Evolutionary conservation across 345 rosid species (phyloP).

Genomic region (Mangifera indica): DNA sequence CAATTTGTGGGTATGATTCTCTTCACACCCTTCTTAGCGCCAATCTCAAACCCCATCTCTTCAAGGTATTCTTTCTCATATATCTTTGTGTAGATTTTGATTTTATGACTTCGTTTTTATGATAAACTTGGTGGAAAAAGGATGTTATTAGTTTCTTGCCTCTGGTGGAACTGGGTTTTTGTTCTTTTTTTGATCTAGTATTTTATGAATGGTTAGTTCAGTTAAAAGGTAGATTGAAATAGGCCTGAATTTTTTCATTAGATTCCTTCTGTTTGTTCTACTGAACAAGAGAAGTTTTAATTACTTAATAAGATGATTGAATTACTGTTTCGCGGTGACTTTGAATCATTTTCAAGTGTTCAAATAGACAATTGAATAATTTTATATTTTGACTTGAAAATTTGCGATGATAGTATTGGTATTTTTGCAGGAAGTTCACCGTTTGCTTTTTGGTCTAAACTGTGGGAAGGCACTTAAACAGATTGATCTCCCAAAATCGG

Average conservation of each 20-base stretch:
- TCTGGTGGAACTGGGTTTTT: conserved; percentile 1
- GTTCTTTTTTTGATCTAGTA: not conserved
- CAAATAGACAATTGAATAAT: not conserved
- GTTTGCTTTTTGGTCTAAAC: conserved; percentile 73
- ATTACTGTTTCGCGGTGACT: not conserved
- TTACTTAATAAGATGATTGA: not conserved
- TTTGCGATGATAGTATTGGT: conserved; percentile 11
- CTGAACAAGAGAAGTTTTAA: not conserved
- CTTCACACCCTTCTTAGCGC: conserved; percentile 61
- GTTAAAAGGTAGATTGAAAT: not conserved
- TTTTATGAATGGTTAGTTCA: not conserved
- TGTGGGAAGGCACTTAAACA: conserved; percentile 59
- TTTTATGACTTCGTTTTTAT: too few species aligned
- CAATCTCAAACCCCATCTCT: conserved; percentile 79
- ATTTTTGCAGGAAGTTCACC: conserved; percentile 71
- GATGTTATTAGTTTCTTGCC: not conserved
- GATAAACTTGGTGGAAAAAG: not conserved
- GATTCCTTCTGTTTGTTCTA: not conserved
- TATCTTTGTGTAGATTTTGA: not conserved
- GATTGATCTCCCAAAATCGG: conserved; percentile 51
- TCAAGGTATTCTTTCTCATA: conserved; percentile 42
- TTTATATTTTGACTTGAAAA: not conserved
- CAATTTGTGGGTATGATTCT: conserved; percentile 79
- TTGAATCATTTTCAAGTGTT: not conserved
- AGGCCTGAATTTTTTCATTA: not conserved